Evolutionary conservation across 257 asterid species (phyloP).

Genomic region (Perilla frutescens): DNA sequence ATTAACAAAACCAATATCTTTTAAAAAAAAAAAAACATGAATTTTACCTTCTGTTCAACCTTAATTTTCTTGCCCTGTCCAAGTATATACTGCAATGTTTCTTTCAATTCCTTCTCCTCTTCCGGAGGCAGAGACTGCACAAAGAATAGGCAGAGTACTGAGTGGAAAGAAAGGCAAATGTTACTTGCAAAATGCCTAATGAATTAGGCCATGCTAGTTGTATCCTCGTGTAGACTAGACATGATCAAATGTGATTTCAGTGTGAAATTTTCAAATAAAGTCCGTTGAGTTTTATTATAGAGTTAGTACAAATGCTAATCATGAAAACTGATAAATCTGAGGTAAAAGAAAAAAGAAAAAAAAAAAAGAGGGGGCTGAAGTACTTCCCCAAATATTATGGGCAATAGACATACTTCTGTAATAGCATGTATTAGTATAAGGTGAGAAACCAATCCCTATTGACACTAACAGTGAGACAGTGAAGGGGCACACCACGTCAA

Average conservation of each 20-base stretch:
- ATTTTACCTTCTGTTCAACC: conserved; percentile 78
- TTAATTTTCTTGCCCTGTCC: conserved; percentile 77
- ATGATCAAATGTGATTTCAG: neutral
- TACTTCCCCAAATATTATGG: neutral
- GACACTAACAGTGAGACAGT: too few relatives aligned
- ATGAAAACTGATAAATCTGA: neutral
- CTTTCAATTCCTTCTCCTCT: conserved; percentile 90
- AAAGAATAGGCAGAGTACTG: conserved; percentile 13
- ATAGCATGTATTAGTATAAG: neutral
- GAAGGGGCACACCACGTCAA: too few relatives aligned
- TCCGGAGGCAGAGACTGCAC: conserved; percentile 76
- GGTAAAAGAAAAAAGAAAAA: neutral
- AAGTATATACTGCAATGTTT: conserved; percentile 75
- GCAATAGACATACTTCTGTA: neutral
- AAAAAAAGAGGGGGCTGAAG: neutral
- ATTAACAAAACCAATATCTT: neutral
- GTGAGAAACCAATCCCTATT: neutral
- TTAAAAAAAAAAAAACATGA: neutral
- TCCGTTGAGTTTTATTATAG: neutral
- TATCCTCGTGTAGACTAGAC: neutral
- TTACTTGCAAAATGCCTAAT: neutral
- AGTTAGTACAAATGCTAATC: conserved; percentile 1
- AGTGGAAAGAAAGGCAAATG: conserved; percentile 5
- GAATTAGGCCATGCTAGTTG: neutral
- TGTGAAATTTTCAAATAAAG: neutral